Base-by-base conservation (phyloP, 108 stramenopile species). In the Hondaea fermentalgiana region DNA sequence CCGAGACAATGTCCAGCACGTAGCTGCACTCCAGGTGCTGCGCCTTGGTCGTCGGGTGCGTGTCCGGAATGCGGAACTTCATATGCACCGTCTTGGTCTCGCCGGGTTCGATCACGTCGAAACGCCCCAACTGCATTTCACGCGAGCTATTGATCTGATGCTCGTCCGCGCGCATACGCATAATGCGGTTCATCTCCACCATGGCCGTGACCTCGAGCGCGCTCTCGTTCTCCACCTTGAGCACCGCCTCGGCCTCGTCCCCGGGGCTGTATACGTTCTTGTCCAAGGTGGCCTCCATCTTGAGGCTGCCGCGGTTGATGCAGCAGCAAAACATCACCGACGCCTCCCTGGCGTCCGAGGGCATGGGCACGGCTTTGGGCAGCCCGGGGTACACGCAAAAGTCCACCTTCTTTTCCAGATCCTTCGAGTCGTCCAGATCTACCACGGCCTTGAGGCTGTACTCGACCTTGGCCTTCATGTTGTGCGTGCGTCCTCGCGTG, bases 11-110 rank as follows among this genome's bases (percentile, higher is more conserved):
- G 72, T 83, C 72, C 16, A 83, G 72, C n/a, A 83, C 72, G 72
- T 83, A 51, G 25, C 49, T 83, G 72, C 72, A 83, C 72, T 83
- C 72, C 21, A 83, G 17, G 49, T 51, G 47, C 25, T 51, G 44
- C 23, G 47, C 44, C 72, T 83, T 83, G 72, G 72, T 83, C 23
- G 49, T 51, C 49, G 72, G 72, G 44, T 51, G 72, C 21, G 72
- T 51, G 72, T 51, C 72, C 49, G 72, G 72, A 21, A 83, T 83
- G 17, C 16, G 23, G 49, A 83, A 83, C 23, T 45, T 25, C 72
- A 83, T 83, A 21, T 51, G n/a, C 49, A 83, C 72, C 44, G 44
- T 83, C 72, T 83, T 83, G 44, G 72, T 83, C 72, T 83, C 72
- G 10, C 72, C 72, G 5, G 72, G 72, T 10, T 8, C 72, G 23